Evolutionary conservation across 371 early-diverging fungal species (phyloP).

Genomic region (Batkoa obscura): DNA sequence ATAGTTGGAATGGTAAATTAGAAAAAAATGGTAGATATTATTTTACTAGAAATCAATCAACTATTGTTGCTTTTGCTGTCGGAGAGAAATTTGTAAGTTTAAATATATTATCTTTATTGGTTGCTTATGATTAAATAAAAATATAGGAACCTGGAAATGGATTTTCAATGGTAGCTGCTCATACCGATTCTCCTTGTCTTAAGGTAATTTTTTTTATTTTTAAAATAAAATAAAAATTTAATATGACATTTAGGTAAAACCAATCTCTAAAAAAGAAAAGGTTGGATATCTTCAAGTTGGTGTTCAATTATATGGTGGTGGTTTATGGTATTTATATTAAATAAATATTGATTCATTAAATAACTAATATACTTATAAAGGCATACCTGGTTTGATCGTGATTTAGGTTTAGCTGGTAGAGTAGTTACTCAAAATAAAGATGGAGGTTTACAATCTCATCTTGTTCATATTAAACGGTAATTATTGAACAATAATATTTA

Average conservation of each 20-base stretch:
- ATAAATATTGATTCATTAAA: neutral
- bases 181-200: conserved; percentile 92
- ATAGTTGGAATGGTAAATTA: conserved; percentile 50
- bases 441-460: conserved; percentile 40
- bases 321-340: conserved; percentile 43
- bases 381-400: conserved; percentile 98
- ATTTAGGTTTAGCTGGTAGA: conserved; percentile 89
- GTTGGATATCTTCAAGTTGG: conserved; percentile 78
- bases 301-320: conserved; percentile 83
- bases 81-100: conserved; percentile 45
- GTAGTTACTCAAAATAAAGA: conserved; percentile 58
- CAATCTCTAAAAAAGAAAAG: conserved; percentile 70
- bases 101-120: neutral
- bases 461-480: conserved; percentile 57
- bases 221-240: conserved; percentile 2
- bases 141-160: conserved; percentile 58
- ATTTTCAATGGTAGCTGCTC: conserved; percentile 80
- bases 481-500: neutral
- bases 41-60: conserved; percentile 81
- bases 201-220: conserved; percentile 33
- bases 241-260: conserved; percentile 52
- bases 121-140: neutral
- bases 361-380: conserved; percentile 13
- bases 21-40: conserved; percentile 72
- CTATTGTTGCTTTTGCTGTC: conserved; percentile 84